phyloP scores from a whole-genome alignment of 768 basidiomycete species.

The Austroboletus eburneus region DNA sequence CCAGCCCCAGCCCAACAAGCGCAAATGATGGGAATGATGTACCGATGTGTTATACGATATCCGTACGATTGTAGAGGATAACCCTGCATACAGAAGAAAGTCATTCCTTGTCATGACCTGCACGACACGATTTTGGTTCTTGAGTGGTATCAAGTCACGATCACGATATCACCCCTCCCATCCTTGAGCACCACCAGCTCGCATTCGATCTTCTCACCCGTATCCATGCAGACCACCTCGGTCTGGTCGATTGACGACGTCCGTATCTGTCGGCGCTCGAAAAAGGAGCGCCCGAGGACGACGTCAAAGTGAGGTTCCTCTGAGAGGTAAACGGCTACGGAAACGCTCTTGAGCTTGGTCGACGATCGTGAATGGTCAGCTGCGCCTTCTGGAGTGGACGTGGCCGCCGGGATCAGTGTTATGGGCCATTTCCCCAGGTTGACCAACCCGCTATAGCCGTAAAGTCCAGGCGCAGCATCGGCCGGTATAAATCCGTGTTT shows the following conservation, averaged over 20 bases:
- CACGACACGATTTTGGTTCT: no score
- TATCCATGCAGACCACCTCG: conserved; percentile 87
- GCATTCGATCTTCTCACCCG: conserved; percentile 86
- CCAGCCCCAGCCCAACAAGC: background rate
- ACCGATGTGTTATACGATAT: background rate
- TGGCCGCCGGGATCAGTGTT: conserved; percentile 44
- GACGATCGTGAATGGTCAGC: background rate
- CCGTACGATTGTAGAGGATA: background rate
- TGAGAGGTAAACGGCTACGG: conserved; percentile 74
- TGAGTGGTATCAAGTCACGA: conserved; percentile 50
- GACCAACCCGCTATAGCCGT: conserved; percentile 89
- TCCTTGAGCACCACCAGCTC: conserved; percentile 91
- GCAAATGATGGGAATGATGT: no score
- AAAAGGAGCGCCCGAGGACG: conserved; percentile 84
- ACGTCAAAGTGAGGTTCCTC: conserved; percentile 97
- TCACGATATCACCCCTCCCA: conserved; percentile 85
- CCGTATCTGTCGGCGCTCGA: conserved; percentile 78
- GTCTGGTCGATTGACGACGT: conserved; percentile 82
- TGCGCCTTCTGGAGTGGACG: background rate
- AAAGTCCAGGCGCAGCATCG: conserved; percentile 84
- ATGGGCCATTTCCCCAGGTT: conserved; percentile 88
- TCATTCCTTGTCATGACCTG: no score
- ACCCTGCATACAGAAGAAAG: no score
- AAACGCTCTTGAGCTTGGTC: conserved; percentile 37
- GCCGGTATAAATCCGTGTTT: conserved; percentile 83